A percentile compares a stretch with the other conserved stretches of the same genome.
phyloP scores from a whole-genome alignment of 2,329 filamentous ascomycete species.

The Westerdykella ornata region DNA sequence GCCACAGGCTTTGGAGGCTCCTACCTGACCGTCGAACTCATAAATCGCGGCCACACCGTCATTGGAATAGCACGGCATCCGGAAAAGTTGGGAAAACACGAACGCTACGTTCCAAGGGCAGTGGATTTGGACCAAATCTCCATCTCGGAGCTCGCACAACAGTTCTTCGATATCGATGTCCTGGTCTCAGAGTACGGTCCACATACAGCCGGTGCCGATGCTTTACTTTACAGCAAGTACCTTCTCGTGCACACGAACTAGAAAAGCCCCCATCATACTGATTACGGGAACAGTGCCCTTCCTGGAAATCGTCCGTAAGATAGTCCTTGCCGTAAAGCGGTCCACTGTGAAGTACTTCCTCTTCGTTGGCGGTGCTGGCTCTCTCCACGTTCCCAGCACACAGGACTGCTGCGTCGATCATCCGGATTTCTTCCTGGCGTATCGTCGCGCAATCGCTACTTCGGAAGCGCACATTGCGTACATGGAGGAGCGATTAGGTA shows the following conservation, averaged over 20 bases:
- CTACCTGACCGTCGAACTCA: constrained; percentile 28
- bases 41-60: constrained; percentile 31
- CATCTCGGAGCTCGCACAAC: constrained; percentile 20
- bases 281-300: constrained; percentile 21
- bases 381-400: constrained; percentile 24
- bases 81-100: constrained; percentile 26
- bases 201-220: constrained; percentile 24
- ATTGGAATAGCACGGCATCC: constrained; percentile 32
- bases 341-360: constrained; percentile 27
- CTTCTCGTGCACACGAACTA: background rate
- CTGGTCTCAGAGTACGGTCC: constrained; percentile 32
- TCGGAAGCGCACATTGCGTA: constrained; percentile 31
- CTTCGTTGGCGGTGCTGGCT: constrained; percentile 32
- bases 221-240: constrained; percentile 27
- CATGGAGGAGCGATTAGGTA: constrained; percentile 32
- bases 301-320: constrained; percentile 30
- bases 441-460: constrained; percentile 30
- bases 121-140: constrained; percentile 22
- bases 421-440: constrained; percentile 31
- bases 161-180: constrained; percentile 26
- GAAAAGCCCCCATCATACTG: background rate
- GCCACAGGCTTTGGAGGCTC: constrained; percentile 33
- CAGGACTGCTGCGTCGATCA: constrained; percentile 22
- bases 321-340: constrained; percentile 27
- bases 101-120: constrained; percentile 21